Evolutionary conservation across 305 asterid genomes (phyloP), one percentile per base, ranked within the genome.

Genomic region (Rubia balearica): DNA sequence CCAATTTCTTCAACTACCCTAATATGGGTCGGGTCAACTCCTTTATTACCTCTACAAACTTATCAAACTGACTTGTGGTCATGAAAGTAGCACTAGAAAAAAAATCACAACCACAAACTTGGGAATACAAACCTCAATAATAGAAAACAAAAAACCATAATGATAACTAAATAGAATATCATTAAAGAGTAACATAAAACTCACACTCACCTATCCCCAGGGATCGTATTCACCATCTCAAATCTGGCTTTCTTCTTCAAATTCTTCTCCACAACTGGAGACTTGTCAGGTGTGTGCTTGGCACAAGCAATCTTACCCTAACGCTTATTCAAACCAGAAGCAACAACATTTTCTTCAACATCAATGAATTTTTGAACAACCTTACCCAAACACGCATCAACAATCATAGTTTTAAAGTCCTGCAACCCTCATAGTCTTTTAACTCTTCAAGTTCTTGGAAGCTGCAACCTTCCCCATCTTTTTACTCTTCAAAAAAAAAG

Each of bases 1-100:
- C 59, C 59, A n/a, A 51, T 51, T 51, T 51, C 59, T 51, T 51
- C 59, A 51, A 51, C 59, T 17, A 22, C 59, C 59, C 59, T 51
- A 17, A 51, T n/a, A 21, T 51, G 59, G 17, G 59, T 22, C 22
- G 59, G 10, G 59, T 51, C 59, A 17, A 51, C 10, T 51, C 22
- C 11, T 51, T 3, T 17, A 51, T 51, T 51, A 51, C 59, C 24
- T 51, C 59, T 6, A 51, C 59, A 51, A 51, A 51, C 24, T 51
- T 51, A 17, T 51, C 59, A 17, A 51, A 8, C 22, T 51, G 24
- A 5, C 59, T 6, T 3, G 59, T 51, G n/a, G 24, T 16, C 22
- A 1, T 17, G 24, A 51, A 51, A 16, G n/a, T n/a, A 51, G 59
- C 59, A 51, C 59, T 51, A 22, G 59, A 51, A 51, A 51, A 51